Evolutionary conservation across 495 filamentous ascomycete species (phyloP).

Genomic region (Penicillium egyptiacum): DNA sequence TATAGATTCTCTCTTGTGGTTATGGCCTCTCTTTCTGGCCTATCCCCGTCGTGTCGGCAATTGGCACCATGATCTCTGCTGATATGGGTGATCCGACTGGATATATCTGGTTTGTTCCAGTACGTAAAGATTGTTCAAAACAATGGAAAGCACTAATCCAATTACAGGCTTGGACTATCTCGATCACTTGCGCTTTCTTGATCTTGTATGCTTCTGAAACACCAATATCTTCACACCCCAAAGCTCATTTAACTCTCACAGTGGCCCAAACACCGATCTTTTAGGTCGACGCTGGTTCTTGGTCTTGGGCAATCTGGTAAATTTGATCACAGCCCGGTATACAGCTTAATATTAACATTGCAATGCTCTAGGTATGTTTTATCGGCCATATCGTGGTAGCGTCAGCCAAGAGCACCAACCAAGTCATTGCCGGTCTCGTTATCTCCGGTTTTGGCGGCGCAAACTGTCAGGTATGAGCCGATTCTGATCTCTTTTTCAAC

Average conservation of each 20-base stretch:
- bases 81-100: conserved; percentile 25
- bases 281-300: conserved; percentile 31
- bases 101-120: conserved; percentile 30
- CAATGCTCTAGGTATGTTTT: conserved; percentile 17
- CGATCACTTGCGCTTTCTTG: conserved; percentile 28
- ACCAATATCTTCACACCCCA: neutral
- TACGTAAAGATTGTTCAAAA: neutral
- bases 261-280: conserved; percentile 29
- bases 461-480: conserved; percentile 22
- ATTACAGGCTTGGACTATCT: conserved; percentile 29
- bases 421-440: conserved; percentile 25
- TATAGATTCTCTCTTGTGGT: conserved; percentile 30
- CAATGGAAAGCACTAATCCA: neutral
- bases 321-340: neutral
- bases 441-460: conserved; percentile 28
- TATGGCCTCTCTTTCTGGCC: conserved; percentile 33
- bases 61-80: conserved; percentile 20
- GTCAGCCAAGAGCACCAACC: conserved; percentile 24
- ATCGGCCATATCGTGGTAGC: conserved; percentile 28
- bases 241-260: conserved; percentile 9
- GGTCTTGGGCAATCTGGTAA: conserved; percentile 28
- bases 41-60: conserved; percentile 23
- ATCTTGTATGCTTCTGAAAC: conserved; percentile 22
- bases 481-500: neutral
- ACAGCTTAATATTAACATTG: too few species aligned